phyloP scores from a whole-genome alignment of 768 basidiomycete species.

The Rhizopogon salebrosus region DNA sequence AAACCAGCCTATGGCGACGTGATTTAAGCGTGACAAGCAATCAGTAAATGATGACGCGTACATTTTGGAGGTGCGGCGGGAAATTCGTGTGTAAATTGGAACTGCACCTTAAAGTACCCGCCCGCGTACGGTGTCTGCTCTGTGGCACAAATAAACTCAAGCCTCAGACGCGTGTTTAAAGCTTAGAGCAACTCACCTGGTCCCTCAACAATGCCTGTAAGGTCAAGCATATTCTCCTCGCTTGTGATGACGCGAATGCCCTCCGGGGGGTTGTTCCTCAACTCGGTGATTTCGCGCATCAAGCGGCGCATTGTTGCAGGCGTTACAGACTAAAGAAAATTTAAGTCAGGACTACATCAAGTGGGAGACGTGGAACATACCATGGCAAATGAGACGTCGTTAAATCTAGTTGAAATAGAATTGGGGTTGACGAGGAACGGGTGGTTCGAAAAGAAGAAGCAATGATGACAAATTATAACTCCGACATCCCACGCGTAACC shows the following conservation, averaged over 20 bases:
- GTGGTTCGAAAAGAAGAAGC: constrained; percentile 14
- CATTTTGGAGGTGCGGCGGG: constrained; percentile 94
- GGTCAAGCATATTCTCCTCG: constrained; percentile 85
- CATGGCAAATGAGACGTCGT: constrained; percentile 18
- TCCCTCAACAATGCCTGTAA: constrained; percentile 85
- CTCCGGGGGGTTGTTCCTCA: constrained; percentile 81
- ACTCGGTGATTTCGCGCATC: constrained; percentile 79
- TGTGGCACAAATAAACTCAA: constrained; percentile 20
- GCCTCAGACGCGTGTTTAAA: background rate
- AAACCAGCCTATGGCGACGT: constrained; percentile 63
- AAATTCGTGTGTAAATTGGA: constrained; percentile 91
- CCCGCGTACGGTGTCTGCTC: constrained; percentile 67
- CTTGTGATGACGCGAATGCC: constrained; percentile 85
- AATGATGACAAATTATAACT: constrained; percentile 22
- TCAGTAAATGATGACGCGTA: constrained; percentile 30
- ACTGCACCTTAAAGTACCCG: constrained; percentile 72
- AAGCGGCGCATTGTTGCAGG: constrained; percentile 74
- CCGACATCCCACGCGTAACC: constrained; percentile 13
- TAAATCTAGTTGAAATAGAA: background rate
- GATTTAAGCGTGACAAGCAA: background rate
- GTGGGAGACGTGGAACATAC: background rate
- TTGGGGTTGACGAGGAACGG: background rate
- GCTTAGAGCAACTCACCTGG: constrained; percentile 55
- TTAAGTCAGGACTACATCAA: background rate
- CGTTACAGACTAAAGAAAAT: constrained; percentile 30